Base-by-base conservation (phyloP, 768 basidiomycete genomes). In the Russula olivacea region DNA sequence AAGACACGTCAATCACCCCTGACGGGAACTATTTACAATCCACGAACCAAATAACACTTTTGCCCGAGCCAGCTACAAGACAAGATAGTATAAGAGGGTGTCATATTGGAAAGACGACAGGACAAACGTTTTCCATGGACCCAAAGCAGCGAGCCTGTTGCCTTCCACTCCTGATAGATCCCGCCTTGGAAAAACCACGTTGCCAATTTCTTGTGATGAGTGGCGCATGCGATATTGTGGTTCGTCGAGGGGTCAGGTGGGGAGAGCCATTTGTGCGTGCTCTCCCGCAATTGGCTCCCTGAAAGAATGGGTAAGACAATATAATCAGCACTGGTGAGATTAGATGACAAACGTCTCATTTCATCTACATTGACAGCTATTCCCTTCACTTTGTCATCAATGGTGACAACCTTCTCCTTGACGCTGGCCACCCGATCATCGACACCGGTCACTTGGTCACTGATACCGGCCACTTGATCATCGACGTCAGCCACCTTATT, bases 61-160 rank as follows among this genome's bases (percentile, higher is more conserved):
- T 43, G 19, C 41, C 41, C 17, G 41, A 43, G 3, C 41, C 41
- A n/a, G 41, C 41, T 43, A 43, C 41, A 19, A 19, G 17, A n/a
- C 19, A 19, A 19, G 41, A 17, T 40, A 17, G 1, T 7, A 40
- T 40, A 5, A 40, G 40, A 17, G 6, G 6, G 6, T 0, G 40
- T 40, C 40, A 49, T 2, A 1, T 32, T 34, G 19, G 14, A n/a
- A 23, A 10, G 3, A n/a, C 5, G 6, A 36, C 0, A 9, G 23
- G 17, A 45, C 61, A 8, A 23, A 63, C 61, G 55, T 15, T 58
- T 58, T 36, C 61, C 61, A 2, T 58, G 49, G 2, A 63, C 30
- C 55, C 56, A 63, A 19, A 57, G 30, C 0, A 63, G 17, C 7
- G 59, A 36, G 17, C 34, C 43, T 4, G n/a, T 28, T 19, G 36